These are phyloP conservation scores for Lodderomyces parapsilosis DNA, from an alignment of 1,139 yeast genomes.

Conservation along the genomic window DNA sequence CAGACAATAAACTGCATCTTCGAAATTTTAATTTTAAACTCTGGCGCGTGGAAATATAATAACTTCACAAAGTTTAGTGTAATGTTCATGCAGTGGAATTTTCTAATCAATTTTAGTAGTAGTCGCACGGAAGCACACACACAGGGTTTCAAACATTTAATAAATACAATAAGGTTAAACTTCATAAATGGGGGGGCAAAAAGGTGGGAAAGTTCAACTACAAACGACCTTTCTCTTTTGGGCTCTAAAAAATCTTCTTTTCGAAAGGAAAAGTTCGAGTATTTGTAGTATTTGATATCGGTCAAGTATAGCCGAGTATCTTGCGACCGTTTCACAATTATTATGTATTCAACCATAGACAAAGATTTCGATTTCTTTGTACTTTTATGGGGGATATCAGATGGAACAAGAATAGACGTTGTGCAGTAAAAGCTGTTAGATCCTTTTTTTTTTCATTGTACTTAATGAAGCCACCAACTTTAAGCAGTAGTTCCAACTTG, in stretches of 20 bases:
- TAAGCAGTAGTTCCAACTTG: too few species aligned
- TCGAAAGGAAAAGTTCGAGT: too few species aligned
- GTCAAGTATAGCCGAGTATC: background rate
- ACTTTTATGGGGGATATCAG: too few species aligned
- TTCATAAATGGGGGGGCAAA: background rate
- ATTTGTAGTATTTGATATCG: too few species aligned
- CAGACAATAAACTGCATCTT: conserved; percentile 1
- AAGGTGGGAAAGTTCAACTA: background rate
- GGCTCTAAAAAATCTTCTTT: background rate
- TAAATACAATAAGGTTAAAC: background rate
- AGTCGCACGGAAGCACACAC: background rate
- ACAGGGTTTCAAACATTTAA: background rate
- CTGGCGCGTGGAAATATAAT: background rate
- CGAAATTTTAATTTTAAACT: background rate
- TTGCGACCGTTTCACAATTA: background rate
- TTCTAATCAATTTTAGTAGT: background rate
- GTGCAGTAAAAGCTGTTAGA: conserved; percentile 1
- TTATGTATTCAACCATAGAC: too few species aligned
- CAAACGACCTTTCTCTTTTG: background rate
- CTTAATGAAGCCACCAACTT: too few species aligned
- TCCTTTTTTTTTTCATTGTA: background rate
- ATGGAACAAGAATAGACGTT: background rate
- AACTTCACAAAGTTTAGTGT: background rate
- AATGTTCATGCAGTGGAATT: background rate
- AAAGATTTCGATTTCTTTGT: too few species aligned